These are phyloP conservation scores for Malus hybrid DNA, from an alignment of 331 rosid genomes.

Conservation along the genomic window DNA sequence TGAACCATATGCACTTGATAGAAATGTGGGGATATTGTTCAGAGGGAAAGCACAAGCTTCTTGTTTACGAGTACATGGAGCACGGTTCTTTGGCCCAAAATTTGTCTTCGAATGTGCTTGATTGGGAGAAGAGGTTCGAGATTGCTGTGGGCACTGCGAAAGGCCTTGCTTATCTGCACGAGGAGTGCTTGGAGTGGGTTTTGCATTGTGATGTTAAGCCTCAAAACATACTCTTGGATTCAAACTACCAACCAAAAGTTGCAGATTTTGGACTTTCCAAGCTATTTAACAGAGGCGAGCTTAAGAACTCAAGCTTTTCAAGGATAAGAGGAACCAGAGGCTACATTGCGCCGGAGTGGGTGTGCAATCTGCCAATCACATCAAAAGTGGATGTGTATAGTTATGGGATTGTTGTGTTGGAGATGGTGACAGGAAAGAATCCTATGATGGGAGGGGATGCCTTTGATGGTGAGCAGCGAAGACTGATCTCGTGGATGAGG, in stretches of 20 bases:
- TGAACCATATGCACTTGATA: slow-evolving; percentile 62
- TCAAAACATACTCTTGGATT: slow-evolving; percentile 49
- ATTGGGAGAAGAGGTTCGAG: slow-evolving; percentile 47
- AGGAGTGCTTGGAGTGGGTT: slow-evolving; percentile 70
- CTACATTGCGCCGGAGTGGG: slow-evolving; percentile 67
- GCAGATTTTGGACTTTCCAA: slow-evolving; percentile 65
- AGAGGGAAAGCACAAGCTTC: slow-evolving; percentile 43
- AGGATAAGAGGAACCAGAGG: slow-evolving; percentile 60
- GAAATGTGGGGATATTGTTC: slow-evolving; percentile 72
- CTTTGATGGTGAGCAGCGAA: slow-evolving; percentile 23
- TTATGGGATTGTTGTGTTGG: slow-evolving; percentile 52
- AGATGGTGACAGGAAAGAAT: slow-evolving; percentile 31
- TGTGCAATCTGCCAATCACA: slow-evolving; percentile 44
- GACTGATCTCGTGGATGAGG: slow-evolving; percentile 17
- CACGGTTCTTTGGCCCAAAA: slow-evolving; percentile 47
- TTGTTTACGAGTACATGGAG: slow-evolving; percentile 48
- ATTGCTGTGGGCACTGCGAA: slow-evolving; percentile 51
- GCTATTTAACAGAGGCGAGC: slow-evolving; percentile 33
- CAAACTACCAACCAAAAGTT: slow-evolving; percentile 39
- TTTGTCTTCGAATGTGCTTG: slow-evolving; percentile 27
- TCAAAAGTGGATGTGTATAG: slow-evolving; percentile 65
- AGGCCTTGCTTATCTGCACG: slow-evolving; percentile 62
- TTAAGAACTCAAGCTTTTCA: slow-evolving; percentile 29
- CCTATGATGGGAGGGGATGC: background rate
- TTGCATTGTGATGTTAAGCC: slow-evolving; percentile 68